Conservation (phyloP, 345 rosid species). For the Melastoma malabathricum region DNA sequence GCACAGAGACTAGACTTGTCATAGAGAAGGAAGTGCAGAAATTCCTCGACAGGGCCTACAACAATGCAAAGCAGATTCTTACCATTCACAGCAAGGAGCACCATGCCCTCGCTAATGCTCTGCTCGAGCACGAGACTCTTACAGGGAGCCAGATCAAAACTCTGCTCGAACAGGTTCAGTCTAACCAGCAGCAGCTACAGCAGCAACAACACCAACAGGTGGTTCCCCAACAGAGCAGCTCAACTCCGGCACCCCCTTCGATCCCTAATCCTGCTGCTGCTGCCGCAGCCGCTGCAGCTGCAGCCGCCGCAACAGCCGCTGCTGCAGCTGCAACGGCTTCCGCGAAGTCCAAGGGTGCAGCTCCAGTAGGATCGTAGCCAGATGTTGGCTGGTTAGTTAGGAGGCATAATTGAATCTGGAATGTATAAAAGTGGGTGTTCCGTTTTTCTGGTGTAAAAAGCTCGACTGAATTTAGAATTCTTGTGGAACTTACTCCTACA, state of each 20-base stretch:
- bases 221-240: conserved; percentile 27
- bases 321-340: no score
- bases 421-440: no score
- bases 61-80: conserved; percentile 75
- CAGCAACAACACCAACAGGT: conserved; percentile 43
- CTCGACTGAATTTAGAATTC: no score
- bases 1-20: conserved; percentile 87
- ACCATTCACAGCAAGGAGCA: conserved; percentile 66
- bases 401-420: no score
- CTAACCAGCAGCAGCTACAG: conserved; percentile 38
- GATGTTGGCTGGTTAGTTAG: no score
- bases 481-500: no score
- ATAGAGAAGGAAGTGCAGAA: conserved; percentile 73
- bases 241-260: conserved; percentile 63
- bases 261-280: no score
- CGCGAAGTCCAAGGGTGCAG: no score
- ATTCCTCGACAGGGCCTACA: conserved; percentile 65
- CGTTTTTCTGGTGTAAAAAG: no score
- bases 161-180: conserved; percentile 47
- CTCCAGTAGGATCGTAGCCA: no score
- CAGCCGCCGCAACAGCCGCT: no score
- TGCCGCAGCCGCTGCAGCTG: no score
- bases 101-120: conserved; percentile 67
- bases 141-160: conserved; percentile 67
- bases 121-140: conserved; percentile 72